Percentiles rank a stretch among this genome's conserved stretches.
Conservation (phyloP, 345 rosid species). For the Eucalyptus rudis region DNA sequence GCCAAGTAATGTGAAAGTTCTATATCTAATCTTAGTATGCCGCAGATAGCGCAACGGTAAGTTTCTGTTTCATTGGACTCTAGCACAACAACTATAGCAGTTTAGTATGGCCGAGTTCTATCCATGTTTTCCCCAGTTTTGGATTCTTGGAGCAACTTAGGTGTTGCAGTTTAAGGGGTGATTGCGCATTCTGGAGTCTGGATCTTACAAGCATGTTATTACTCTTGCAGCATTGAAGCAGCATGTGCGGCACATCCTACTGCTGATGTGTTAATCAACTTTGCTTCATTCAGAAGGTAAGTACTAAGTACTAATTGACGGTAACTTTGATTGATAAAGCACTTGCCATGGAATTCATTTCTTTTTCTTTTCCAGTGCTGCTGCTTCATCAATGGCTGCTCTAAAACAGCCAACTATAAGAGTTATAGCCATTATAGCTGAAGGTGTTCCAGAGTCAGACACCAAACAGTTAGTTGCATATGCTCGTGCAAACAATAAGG, state of each 20-base stretch:
- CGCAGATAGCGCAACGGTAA: neutral
- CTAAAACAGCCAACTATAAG: constrained; percentile 90
- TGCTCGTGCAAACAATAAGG: constrained; percentile 97
- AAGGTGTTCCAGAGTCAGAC: constrained; percentile 98
- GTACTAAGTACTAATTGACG: neutral
- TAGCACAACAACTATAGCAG: neutral
- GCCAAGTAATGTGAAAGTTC: neutral
- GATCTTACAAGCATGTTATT: neutral
- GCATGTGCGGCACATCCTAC: constrained; percentile 92
- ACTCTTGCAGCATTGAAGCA: constrained; percentile 71
- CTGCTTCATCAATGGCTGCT: constrained; percentile 96
- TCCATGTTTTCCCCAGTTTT: neutral
- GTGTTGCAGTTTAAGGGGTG: neutral
- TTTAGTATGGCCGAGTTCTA: neutral
- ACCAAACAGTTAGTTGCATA: constrained; percentile 83
- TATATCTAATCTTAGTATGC: neutral
- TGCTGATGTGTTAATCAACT: constrained; percentile 94
- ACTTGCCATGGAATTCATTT: neutral
- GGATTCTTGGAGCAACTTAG: neutral
- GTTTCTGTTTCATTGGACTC: neutral
- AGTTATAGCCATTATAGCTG: constrained; percentile 94
- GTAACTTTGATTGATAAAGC: neutral
- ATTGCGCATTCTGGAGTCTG: neutral
- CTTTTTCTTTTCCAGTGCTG: constrained; percentile 51
- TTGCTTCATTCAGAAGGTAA: constrained; percentile 89